A percentile compares a stretch with the other conserved stretches of the same genome.
phyloP scores from a whole-genome alignment of 2,329 filamentous ascomycete genomes.

The Orbilia ellipsospora region DNA sequence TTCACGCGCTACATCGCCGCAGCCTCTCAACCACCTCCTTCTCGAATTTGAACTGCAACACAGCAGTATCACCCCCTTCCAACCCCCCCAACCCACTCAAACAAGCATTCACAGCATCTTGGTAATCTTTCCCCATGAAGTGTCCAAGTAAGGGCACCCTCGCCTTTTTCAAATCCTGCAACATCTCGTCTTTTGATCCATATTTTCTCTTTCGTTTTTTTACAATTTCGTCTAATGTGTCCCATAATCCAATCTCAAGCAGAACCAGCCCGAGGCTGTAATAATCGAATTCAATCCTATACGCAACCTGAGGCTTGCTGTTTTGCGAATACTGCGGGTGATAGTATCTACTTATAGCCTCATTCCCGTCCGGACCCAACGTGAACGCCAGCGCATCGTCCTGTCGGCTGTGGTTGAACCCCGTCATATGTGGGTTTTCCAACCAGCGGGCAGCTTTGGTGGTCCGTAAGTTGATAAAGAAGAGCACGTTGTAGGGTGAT shows the following conservation, averaged over 20 bases:
- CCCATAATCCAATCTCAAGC: conserved; percentile 42
- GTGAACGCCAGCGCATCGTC: too few relatives aligned
- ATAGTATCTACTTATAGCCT: too few relatives aligned
- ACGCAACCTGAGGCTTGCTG: too few relatives aligned
- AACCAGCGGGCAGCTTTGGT: too few relatives aligned
- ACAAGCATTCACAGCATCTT: conserved; percentile 30
- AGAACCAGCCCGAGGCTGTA: conserved; percentile 42
- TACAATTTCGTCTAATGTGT: not conserved
- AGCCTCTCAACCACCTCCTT: conserved; percentile 29
- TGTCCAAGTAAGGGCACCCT: conserved; percentile 22
- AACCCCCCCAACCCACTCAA: conserved; percentile 11
- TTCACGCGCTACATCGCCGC: conserved; percentile 18
- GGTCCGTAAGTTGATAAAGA: too few relatives aligned
- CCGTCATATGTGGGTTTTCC: too few relatives aligned
- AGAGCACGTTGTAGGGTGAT: too few relatives aligned
- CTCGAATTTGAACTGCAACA: conserved; percentile 35
- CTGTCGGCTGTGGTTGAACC: too few relatives aligned
- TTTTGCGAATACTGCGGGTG: too few relatives aligned
- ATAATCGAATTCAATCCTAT: conserved; percentile 14
- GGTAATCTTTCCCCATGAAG: conserved; percentile 29
- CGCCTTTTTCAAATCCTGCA: conserved; percentile 4
- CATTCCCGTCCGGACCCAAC: too few relatives aligned
- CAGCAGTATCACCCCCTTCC: not conserved
- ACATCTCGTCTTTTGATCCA: conserved; percentile 16
- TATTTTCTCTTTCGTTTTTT: not conserved